Conservation (phyloP, 305 asterid species). For the Fraxinus dipetala region DNA sequence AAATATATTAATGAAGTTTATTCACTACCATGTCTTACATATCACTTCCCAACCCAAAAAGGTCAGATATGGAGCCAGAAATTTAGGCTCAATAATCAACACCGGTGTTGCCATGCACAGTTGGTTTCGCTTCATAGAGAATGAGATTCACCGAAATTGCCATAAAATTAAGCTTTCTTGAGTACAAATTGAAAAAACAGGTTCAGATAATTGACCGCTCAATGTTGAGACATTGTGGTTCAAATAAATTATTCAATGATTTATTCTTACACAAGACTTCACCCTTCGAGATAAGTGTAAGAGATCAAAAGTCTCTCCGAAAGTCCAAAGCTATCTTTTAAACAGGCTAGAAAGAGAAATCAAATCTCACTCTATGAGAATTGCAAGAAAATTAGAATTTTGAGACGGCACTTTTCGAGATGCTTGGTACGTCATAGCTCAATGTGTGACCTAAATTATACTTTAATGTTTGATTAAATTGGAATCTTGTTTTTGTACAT, state of each 20-base stretch:
- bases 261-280: conserved; percentile 2
- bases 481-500: background rate
- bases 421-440: background rate
- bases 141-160: background rate
- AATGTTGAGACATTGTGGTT: background rate
- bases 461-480: background rate
- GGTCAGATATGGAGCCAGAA: conserved; percentile 5
- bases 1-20: background rate
- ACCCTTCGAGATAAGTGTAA: background rate
- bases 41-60: conserved; percentile 6
- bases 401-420: background rate
- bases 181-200: background rate
- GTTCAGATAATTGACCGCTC: background rate
- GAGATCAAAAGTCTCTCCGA: background rate
- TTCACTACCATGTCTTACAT: background rate
- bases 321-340: background rate
- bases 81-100: conserved; percentile 5
- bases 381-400: background rate
- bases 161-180: background rate
- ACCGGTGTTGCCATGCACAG: conserved; percentile 1
- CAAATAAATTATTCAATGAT: background rate
- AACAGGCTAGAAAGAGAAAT: background rate
- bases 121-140: background rate
- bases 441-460: background rate
- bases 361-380: background rate